These are phyloP conservation scores for Scytalidium lignicola DNA, from an alignment of 2,329 filamentous ascomycete genomes.

Conservation along the genomic window DNA sequence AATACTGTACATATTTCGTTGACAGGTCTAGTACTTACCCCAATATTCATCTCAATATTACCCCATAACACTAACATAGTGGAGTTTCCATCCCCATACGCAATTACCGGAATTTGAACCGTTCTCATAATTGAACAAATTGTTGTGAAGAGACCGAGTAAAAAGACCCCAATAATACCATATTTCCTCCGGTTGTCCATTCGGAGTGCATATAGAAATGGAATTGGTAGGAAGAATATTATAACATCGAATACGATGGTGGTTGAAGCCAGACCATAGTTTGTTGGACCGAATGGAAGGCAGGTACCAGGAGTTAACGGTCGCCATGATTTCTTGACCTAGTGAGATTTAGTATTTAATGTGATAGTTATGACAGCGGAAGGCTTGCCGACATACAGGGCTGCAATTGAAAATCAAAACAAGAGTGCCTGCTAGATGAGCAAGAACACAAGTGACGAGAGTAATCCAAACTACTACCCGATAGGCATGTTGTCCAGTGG, in stretches of 20 bases:
- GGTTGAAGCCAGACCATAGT: slow-evolving; percentile 30
- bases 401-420: slow-evolving; percentile 26
- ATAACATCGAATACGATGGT: slow-evolving; percentile 31
- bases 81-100: slow-evolving; percentile 46
- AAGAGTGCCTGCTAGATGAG: slow-evolving; percentile 44
- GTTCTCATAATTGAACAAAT: slow-evolving; percentile 49
- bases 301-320: slow-evolving; percentile 25
- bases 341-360: too few relatives aligned
- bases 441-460: slow-evolving; percentile 29
- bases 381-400: too few relatives aligned
- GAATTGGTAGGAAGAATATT: slow-evolving; percentile 32
- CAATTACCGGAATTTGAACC: slow-evolving; percentile 44
- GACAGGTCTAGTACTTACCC: slow-evolving; percentile 33
- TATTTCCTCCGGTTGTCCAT: slow-evolving; percentile 30
- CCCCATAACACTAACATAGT: slow-evolving; percentile 54
- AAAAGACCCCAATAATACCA: slow-evolving; percentile 36
- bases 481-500: slow-evolving; percentile 41
- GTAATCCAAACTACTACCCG: slow-evolving; percentile 40
- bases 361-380: too few relatives aligned
- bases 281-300: slow-evolving; percentile 28
- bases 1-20: not conserved
- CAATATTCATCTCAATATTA: slow-evolving; percentile 52
- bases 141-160: slow-evolving; percentile 49
- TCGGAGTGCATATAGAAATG: slow-evolving; percentile 28
- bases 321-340: slow-evolving; percentile 26